Percentiles rank a stretch among this genome's conserved stretches.
phyloP scores from a whole-genome alignment of 139 green algal species.

The Chlorella sp. region DNA sequence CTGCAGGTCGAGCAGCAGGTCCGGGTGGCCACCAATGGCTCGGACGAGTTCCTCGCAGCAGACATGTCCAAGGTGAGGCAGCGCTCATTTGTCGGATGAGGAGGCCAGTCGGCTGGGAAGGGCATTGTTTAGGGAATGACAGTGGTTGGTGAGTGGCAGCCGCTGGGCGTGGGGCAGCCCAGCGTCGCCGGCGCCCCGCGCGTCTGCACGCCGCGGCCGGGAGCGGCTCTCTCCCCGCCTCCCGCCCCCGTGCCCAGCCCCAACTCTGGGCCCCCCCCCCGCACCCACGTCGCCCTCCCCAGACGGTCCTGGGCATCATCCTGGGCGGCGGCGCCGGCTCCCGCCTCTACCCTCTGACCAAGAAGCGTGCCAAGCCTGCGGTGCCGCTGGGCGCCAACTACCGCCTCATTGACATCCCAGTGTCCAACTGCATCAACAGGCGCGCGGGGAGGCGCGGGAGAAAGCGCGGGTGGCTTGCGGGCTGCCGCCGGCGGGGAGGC shows the following conservation, averaged over 20 bases:
- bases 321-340: conserved; percentile 95
- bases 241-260: background rate
- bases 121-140: background rate
- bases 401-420: conserved; percentile 99
- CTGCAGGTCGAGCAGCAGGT: too few relatives aligned
- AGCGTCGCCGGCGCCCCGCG: background rate
- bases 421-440: conserved; percentile 99
- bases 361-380: conserved; percentile 98
- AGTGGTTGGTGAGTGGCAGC: background rate
- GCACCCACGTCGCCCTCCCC: background rate
- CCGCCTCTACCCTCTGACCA: conserved; percentile 97
- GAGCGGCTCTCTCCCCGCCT: background rate
- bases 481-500: background rate
- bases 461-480: too few relatives aligned
- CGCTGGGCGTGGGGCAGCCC: background rate
- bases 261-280: background rate
- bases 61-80: conserved; percentile 23
- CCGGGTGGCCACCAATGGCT: conserved; percentile 9
- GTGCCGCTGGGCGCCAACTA: conserved; percentile 99
- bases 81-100: background rate
- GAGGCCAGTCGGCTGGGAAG: background rate
- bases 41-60: background rate
- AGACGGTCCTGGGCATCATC: conserved; percentile 97
- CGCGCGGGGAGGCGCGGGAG: background rate
- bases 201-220: background rate